These are phyloP conservation scores for Herpetomonas muscarum DNA, from an alignment of 208 protist genomes.

Conservation along the genomic window DNA sequence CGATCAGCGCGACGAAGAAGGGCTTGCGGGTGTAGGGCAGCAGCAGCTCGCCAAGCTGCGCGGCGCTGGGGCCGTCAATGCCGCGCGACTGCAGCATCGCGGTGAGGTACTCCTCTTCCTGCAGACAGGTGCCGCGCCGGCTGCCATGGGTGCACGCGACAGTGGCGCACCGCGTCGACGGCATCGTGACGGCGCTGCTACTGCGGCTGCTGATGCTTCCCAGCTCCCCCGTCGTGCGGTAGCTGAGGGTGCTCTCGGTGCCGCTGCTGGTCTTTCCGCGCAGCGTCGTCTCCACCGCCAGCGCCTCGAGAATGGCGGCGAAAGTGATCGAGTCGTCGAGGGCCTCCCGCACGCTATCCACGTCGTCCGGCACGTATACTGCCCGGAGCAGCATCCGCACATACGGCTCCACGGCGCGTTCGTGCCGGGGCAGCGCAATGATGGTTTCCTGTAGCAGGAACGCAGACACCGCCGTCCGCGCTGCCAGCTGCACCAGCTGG, in stretches of 20 bases:
- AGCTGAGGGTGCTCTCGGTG: not conserved
- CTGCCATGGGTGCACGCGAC: too few relatives aligned
- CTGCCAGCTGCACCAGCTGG: conserved; percentile 34
- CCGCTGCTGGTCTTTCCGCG: not conserved
- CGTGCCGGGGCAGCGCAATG: conserved; percentile 47
- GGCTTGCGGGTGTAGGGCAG: conserved; percentile 60
- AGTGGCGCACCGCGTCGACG: too few relatives aligned
- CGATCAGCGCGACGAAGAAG: conserved; percentile 68
- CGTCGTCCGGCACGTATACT: conserved; percentile 61
- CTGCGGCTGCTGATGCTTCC: not conserved
- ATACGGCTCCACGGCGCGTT: conserved; percentile 45
- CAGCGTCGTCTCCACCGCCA: not conserved
- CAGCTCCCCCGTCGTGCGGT: not conserved
- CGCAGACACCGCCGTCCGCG: conserved; percentile 41
- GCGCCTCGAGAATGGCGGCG: conserved; percentile 16
- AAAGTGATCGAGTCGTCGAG: conserved; percentile 24
- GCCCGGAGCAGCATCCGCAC: conserved; percentile 57
- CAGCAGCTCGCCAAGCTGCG: conserved; percentile 21
- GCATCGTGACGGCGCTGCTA: too few relatives aligned
- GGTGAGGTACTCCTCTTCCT: conserved; percentile 7
- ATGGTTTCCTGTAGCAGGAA: conserved; percentile 53
- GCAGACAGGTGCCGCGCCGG: too few relatives aligned
- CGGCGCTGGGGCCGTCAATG: not conserved
- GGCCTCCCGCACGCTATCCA: conserved; percentile 23
- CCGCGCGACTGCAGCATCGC: not conserved